phyloP scores from a whole-genome alignment of 2,329 filamentous ascomycete genomes.

The Drechslerella coelobrocha region DNA sequence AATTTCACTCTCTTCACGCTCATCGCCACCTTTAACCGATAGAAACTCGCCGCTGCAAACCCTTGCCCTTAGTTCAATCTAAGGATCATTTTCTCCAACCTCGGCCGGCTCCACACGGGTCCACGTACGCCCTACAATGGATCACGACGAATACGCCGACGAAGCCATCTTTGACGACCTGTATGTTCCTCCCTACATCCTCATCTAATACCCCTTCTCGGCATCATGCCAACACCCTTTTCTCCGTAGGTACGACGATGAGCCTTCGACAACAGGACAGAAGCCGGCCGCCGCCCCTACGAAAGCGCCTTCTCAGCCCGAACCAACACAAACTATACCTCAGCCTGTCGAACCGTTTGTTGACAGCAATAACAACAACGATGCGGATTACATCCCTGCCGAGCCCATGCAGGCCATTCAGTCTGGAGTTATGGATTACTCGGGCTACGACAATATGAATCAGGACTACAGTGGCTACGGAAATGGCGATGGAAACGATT shows the following conservation, averaged over 20 bases:
- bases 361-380: constrained; percentile 1
- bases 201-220: neutral
- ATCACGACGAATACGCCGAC: constrained; percentile 64
- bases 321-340: constrained; percentile 12
- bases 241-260: constrained; percentile 52
- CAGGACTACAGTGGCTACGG: constrained; percentile 45
- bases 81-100: neutral
- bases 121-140: constrained; percentile 49
- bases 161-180: constrained; percentile 96
- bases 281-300: constrained; percentile 5
- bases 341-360: constrained; percentile 15
- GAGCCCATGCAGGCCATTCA: constrained; percentile 37
- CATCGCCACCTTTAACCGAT: neutral
- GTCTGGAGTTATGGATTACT: constrained; percentile 32
- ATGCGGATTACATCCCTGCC: constrained; percentile 36
- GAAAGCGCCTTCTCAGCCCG: constrained; percentile 25
- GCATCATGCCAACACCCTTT: constrained; percentile 11
- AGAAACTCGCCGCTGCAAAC: too few species aligned
- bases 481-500: constrained; percentile 26
- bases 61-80: neutral
- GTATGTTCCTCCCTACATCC: constrained; percentile 65
- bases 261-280: constrained; percentile 19
- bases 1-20: neutral
- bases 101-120: constrained; percentile 12
- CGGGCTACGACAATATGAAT: constrained; percentile 40